phyloP scores from a whole-genome alignment of 768 basidiomycete species.

The Mycena maculata region DNA sequence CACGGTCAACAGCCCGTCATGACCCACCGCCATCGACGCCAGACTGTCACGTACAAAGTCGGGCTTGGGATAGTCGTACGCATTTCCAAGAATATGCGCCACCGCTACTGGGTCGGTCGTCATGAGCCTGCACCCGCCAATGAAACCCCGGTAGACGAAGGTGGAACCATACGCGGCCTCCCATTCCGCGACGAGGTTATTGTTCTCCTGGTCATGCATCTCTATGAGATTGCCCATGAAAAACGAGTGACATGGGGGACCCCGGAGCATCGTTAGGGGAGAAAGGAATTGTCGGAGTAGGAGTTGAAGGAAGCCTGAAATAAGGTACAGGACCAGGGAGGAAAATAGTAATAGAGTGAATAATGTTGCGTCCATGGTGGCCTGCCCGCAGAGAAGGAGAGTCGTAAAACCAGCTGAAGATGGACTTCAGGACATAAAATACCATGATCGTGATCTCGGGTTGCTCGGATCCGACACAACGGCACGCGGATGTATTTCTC shows the following conservation, averaged over 20 bases:
- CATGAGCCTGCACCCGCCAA: slow-evolving; percentile 64
- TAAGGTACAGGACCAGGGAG: slow-evolving; percentile 36
- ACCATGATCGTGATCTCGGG: no score
- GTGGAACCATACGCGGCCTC: slow-evolving; percentile 57
- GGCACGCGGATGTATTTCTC: no score
- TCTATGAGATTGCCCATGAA: slow-evolving; percentile 56
- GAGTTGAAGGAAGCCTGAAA: slow-evolving; percentile 51
- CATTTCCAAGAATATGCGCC: slow-evolving; percentile 65
- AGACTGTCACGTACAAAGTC: slow-evolving; percentile 64
- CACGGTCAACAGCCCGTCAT: slow-evolving; percentile 60
- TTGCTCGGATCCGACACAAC: no score
- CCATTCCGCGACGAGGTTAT: slow-evolving; percentile 59
- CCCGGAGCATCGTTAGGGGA: slow-evolving; percentile 58
- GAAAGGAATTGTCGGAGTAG: slow-evolving; percentile 59
- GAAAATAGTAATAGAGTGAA: slow-evolving; percentile 41
- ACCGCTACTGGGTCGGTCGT: slow-evolving; percentile 70
- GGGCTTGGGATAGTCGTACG: slow-evolving; percentile 73
- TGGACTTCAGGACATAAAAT: slow-evolving; percentile 2
- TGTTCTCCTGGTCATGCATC: slow-evolving; percentile 72
- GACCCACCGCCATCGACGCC: slow-evolving; percentile 62
- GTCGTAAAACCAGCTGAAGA: slow-evolving; percentile 15
- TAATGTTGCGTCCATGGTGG: slow-evolving; percentile 21
- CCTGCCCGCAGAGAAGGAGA: slow-evolving; percentile 20
- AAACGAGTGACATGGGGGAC: slow-evolving; percentile 59
- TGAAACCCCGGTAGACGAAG: slow-evolving; percentile 65